Evolutionary conservation across 2,329 filamentous ascomycete genomes (phyloP).

Genomic region (Fusarium graminum): DNA sequence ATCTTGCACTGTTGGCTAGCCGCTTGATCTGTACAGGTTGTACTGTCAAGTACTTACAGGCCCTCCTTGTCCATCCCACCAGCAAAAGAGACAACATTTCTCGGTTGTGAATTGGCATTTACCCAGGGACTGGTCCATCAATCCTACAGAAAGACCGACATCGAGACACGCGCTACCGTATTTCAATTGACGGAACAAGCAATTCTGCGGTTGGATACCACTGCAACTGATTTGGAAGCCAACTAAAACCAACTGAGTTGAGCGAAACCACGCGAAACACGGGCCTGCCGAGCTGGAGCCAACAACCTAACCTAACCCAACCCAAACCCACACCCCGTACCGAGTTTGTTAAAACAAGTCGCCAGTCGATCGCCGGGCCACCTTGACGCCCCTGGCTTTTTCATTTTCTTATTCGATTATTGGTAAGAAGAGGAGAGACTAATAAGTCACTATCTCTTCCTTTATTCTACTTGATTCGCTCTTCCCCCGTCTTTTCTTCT

Average conservation of each 20-base stretch:
- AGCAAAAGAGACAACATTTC: constrained; percentile 22
- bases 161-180: constrained; percentile 10
- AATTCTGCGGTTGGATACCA: constrained; percentile 25
- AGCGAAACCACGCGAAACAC: constrained; percentile 46
- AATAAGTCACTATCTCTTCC: constrained; percentile 27
- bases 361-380: constrained; percentile 46
- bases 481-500: constrained; percentile 8
- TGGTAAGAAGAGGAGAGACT: constrained; percentile 31
- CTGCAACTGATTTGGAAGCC: constrained; percentile 25
- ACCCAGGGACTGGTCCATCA: constrained; percentile 10
- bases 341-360: constrained; percentile 42
- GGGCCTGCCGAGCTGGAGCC: constrained; percentile 45
- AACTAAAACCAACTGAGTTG: constrained; percentile 40
- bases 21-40: constrained; percentile 39
- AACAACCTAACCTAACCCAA: constrained; percentile 31
- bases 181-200: constrained; percentile 32
- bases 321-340: constrained; percentile 28
- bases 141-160: constrained; percentile 16
- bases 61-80: constrained; percentile 24
- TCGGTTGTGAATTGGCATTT: constrained; percentile 20
- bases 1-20: constrained; percentile 47
- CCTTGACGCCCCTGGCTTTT: constrained; percentile 41
- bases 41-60: constrained; percentile 34
- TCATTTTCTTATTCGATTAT: constrained; percentile 21
- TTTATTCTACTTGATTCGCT: constrained; percentile 18